Evolutionary conservation across 2,329 filamentous ascomycete genomes (phyloP).

Genomic region (Fusarium sambucinum): DNA sequence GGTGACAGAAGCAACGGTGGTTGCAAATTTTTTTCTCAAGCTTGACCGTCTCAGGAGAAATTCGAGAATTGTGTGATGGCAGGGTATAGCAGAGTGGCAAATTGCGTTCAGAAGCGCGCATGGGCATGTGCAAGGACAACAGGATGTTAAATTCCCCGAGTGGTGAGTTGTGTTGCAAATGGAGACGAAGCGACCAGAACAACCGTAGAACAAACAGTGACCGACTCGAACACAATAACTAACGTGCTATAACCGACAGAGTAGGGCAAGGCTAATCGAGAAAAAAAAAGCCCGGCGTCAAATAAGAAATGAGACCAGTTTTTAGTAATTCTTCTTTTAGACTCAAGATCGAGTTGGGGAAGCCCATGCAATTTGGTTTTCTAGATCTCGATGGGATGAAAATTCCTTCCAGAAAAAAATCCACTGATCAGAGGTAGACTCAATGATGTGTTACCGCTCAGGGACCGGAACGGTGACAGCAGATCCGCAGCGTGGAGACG

Average conservation of each 20-base stretch:
- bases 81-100: slow-evolving; percentile 48
- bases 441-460: slow-evolving; percentile 45
- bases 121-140: slow-evolving; percentile 48
- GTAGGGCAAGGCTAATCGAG: slow-evolving; percentile 22
- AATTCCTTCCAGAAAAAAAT: slow-evolving; percentile 35
- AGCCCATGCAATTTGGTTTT: slow-evolving; percentile 21
- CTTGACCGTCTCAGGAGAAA: slow-evolving; percentile 42
- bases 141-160: slow-evolving; percentile 46
- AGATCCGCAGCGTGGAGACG: slow-evolving; percentile 47
- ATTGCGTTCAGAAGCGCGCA: slow-evolving; percentile 41
- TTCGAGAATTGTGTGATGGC: slow-evolving; percentile 47
- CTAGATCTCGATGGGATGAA: slow-evolving; percentile 43
- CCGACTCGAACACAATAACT: slow-evolving; percentile 13
- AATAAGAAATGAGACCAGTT: slow-evolving; percentile 19
- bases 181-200: slow-evolving; percentile 24
- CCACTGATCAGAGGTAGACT: slow-evolving; percentile 39
- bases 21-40: slow-evolving; percentile 43
- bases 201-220: slow-evolving; percentile 25
- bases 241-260: slow-evolving; percentile 1
- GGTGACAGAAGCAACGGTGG: slow-evolving; percentile 15
- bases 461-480: slow-evolving; percentile 38
- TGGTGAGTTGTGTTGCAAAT: slow-evolving; percentile 25
- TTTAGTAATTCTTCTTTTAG: slow-evolving; percentile 26
- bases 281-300: slow-evolving; percentile 8
- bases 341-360: slow-evolving; percentile 32